phyloP scores from a whole-genome alignment of 1,284 basidiomycete species.

The Ustanciosporium gigantosporum region DNA sequence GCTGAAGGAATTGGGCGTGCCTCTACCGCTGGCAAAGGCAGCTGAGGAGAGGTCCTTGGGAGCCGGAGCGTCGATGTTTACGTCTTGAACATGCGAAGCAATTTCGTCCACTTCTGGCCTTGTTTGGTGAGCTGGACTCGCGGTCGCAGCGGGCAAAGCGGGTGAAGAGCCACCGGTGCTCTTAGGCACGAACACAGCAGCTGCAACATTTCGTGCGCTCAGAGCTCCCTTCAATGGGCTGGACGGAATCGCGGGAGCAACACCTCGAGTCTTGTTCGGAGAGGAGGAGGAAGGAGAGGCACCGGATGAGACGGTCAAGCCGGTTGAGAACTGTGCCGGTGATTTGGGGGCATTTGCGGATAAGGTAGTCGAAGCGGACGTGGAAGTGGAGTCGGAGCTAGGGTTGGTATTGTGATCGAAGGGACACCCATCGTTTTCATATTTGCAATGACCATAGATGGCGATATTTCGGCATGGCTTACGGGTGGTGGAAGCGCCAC shows the following conservation, averaged over 20 bases:
- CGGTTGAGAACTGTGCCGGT: slow-evolving; percentile 13
- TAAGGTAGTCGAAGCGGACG: neutral
- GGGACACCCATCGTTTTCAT: slow-evolving; percentile 35
- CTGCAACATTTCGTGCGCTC: slow-evolving; percentile 45
- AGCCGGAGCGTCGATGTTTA: slow-evolving; percentile 11
- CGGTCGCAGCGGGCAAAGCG: slow-evolving; percentile 9
- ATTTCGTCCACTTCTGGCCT: slow-evolving; percentile 10
- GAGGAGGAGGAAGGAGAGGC: slow-evolving; percentile 9
- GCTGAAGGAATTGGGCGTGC: slow-evolving; percentile 14
- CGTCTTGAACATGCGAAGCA: slow-evolving; percentile 12
- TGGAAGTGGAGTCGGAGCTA: neutral
- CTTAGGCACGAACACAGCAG: slow-evolving; percentile 55
- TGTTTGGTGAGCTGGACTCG: slow-evolving; percentile 2
- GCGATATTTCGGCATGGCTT: slow-evolving; percentile 40
- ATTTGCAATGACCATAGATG: slow-evolving; percentile 42
- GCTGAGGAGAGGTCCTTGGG: neutral
- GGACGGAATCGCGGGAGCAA: slow-evolving; percentile 9
- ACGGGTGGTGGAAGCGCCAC: no score
- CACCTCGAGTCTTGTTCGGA: slow-evolving; percentile 15
- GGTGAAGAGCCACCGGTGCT: slow-evolving; percentile 24
- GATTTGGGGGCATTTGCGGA: slow-evolving; percentile 10
- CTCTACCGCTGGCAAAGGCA: slow-evolving; percentile 7
- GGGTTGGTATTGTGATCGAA: slow-evolving; percentile 25
- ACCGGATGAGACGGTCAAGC: slow-evolving; percentile 8
- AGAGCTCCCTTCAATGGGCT: slow-evolving; percentile 40